Base-by-base conservation (phyloP, 169 alveolate species). In the Eimeria tenella region DNA sequence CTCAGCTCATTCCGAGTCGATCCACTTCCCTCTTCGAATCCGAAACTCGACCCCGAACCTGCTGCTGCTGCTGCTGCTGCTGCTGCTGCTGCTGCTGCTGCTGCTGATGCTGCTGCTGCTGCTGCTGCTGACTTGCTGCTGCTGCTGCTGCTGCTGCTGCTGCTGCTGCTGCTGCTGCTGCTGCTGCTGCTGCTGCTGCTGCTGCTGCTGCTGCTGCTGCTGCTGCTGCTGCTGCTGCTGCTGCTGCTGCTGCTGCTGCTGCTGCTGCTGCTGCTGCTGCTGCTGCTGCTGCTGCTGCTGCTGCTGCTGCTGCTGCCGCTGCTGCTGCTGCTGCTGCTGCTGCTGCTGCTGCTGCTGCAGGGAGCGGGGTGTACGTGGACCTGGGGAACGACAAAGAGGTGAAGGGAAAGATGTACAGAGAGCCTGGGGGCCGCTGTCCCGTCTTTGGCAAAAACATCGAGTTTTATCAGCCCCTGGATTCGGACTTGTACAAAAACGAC, bases 361-460 rank as follows among this genome's bases (percentile, higher is more conserved):
- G 86, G 0, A 13, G 77, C 60, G 94, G 94, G 10, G 42, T 88
- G 5, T 23, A 88, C 77, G 87, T 88, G 9, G 94, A 88, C 73
- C 77, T 88, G 13, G 71, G 65, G 3, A 25, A 63, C 9, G 86
- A 88, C 15, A 88, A 88, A 63, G 77, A 55, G 4, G 94, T 88
- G n/a, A 86, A 88, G 11, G 94, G 94, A 6, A 58, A 31, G n/a
- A n/a, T 17, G 4, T 88, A 88, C 23, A 50, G 94, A 15, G 94
- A 88, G 52, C 68, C 87, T 6, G 63, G 25, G 62, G 94, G 94
- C 21, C 19, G 25, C 23, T 88, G 94, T n/a, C 94, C 94, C 4
- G 87, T 88, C 31, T 56, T 58, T 9, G 94, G 94, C 5, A 88
- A 88, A 52, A 52, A 71, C 65, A 88, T 88, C 5, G 11, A 19